Evolutionary conservation across 805 yeast genomes (phyloP).

Genomic region (Zygotorulaspora danielsina): DNA sequence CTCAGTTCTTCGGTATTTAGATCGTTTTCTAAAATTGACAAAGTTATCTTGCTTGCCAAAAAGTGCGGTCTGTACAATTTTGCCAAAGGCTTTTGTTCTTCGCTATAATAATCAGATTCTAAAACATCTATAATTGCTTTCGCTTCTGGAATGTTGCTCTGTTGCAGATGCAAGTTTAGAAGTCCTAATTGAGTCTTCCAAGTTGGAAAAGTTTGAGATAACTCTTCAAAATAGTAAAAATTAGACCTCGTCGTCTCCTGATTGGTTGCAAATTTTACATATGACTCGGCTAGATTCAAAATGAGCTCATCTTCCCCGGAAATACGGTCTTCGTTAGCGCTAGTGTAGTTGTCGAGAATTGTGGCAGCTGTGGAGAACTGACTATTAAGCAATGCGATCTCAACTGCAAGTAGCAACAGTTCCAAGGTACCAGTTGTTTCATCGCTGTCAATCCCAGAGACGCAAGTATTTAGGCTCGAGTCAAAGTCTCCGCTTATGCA

Average conservation of each 20-base stretch:
- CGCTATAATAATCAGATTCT: constrained; percentile 40
- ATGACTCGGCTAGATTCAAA: constrained; percentile 74
- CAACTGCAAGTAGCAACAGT: constrained; percentile 39
- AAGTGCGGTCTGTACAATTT: constrained; percentile 42
- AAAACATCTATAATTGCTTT: constrained; percentile 53
- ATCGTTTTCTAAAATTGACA: constrained; percentile 52
- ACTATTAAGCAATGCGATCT: constrained; percentile 40
- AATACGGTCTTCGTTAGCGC: constrained; percentile 43
- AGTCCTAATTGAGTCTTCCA: constrained; percentile 56
- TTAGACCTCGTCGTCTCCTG: constrained; percentile 39
- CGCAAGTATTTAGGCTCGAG: constrained; percentile 39
- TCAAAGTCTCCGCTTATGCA: constrained; percentile 29
- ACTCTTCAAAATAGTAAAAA: constrained; percentile 74
- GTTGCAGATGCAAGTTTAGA: constrained; percentile 70
- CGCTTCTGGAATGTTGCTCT: constrained; percentile 80
- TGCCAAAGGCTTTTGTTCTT: constrained; percentile 30
- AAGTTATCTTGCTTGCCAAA: constrained; percentile 62
- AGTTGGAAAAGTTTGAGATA: constrained; percentile 50
- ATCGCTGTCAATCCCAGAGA: constrained; percentile 43
- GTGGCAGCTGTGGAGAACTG: constrained; percentile 46
- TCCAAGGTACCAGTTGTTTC: constrained; percentile 38
- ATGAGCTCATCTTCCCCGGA: constrained; percentile 62
- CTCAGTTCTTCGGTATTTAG: constrained; percentile 42
- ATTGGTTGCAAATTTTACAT: constrained; percentile 47
- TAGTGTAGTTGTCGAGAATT: constrained; percentile 40